Evolutionary conservation across 2,329 filamentous ascomycete genomes (phyloP), one percentile per base, ranked within the genome.

Genomic region (Sclerotinia spermophila): DNA sequence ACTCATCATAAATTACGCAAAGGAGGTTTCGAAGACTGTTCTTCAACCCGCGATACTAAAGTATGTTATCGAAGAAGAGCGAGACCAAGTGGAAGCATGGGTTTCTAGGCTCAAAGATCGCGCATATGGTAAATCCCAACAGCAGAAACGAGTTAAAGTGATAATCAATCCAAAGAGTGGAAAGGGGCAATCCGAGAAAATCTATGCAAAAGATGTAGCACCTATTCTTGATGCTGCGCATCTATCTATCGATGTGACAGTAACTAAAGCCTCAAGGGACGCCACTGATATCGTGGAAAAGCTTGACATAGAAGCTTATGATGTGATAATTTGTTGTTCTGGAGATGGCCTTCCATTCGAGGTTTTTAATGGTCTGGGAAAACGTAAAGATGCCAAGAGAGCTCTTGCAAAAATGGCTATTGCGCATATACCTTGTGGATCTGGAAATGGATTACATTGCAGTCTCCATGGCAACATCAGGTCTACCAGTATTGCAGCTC

Each of bases 311-410:
- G 86, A 93, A 64, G 86, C 85, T 5, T 97, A 89, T 80, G 95
- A 98, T 81, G 90, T 92, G 5, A 86, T 97, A 24, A 88, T 95
- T 44, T 92, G 92, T 74, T 95, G 93, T 78, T 97, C 94, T 1
- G 95, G 95, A 7, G 95, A 98, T 76, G 95, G 95, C 11, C 85
- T 97, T 59, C 91, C 93, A 0, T 91, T 97, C 79, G 95, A 98
- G 81, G 91, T 96, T 27, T 97, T 97, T 83, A 97, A 98, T 78
- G 95, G 95, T 0, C 82, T 98, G 40, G 93, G 87, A 24, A 90
- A 88, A 80, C 89, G 93, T 30, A 79, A 85, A 10, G 92, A 97
- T 79, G 93, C 93, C 35, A 82, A 84, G 30, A 85, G 85, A 68
- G 95, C 94, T 0, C 82, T 98, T 71, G 82, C 84, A 38, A 91